Evolutionary conservation across 192 early-diverging fungal genomes (phyloP).

Genomic region (Gamsiella multidivaricata): DNA sequence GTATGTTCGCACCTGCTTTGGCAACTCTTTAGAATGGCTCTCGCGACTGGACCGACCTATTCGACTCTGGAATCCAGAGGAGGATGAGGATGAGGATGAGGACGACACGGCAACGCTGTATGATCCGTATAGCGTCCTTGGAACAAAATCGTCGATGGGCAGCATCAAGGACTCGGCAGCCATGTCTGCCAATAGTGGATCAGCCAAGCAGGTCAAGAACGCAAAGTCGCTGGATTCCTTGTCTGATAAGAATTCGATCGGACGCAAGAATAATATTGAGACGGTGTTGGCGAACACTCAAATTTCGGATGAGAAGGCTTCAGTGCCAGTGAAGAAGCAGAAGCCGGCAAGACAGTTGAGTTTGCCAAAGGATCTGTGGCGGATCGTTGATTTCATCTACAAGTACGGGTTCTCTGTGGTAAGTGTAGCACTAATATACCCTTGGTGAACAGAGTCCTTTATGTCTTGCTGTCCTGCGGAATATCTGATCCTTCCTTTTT

Average conservation of each 20-base stretch:
- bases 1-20: conserved; percentile 82
- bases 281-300: neutral
- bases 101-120: conserved; percentile 53
- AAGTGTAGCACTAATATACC: conserved; percentile 29
- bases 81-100: conserved; percentile 49
- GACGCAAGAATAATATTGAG: neutral
- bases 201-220: conserved; percentile 27
- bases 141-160: conserved; percentile 57
- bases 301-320: neutral
- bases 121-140: conserved; percentile 59
- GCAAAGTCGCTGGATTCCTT: conserved; percentile 39
- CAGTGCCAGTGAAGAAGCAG: conserved; percentile 14
- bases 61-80: conserved; percentile 58
- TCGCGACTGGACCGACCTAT: conserved; percentile 68
- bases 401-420: conserved; percentile 73
- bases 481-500: too few relatives aligned
- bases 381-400: conserved; percentile 78
- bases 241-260: neutral
- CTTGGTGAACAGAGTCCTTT: neutral
- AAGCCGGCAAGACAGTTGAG: conserved; percentile 43
- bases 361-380: conserved; percentile 77
- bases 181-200: conserved; percentile 11
- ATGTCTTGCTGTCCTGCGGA: too few relatives aligned
- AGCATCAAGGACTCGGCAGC: conserved; percentile 37
- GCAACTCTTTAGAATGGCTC: conserved; percentile 74